Percentiles rank a stretch among this genome's conserved stretches.
phyloP scores from a whole-genome alignment of 164 flowering plant genomes.

The Tetrastigma voinierianum region DNA sequence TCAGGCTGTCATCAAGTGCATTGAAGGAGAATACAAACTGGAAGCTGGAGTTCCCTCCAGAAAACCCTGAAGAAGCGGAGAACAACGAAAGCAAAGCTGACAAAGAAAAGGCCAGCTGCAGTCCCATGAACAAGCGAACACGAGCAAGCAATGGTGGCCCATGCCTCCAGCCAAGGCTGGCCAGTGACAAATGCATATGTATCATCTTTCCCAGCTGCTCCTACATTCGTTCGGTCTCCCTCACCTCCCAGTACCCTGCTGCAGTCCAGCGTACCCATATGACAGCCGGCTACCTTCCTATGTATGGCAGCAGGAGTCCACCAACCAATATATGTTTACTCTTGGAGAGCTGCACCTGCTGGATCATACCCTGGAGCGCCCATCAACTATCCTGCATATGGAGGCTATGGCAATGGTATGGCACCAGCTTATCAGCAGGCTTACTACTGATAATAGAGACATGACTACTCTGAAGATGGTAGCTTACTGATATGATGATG shows the following conservation, averaged over 20 bases:
- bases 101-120: slow-evolving; percentile 72
- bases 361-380: slow-evolving; percentile 56
- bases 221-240: slow-evolving; percentile 65
- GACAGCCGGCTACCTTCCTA: slow-evolving; percentile 45
- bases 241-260: slow-evolving; percentile 58
- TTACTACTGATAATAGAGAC: slow-evolving; percentile 59
- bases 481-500: slow-evolving; percentile 41
- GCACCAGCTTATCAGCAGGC: slow-evolving; percentile 63
- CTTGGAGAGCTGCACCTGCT: slow-evolving; percentile 48
- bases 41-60: slow-evolving; percentile 88
- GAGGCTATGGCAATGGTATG: slow-evolving; percentile 42
- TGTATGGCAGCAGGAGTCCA: slow-evolving; percentile 77
- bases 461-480: slow-evolving; percentile 38
- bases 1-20: slow-evolving; percentile 87
- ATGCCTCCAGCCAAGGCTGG: slow-evolving; percentile 99
- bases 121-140: slow-evolving; percentile 88
- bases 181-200: slow-evolving; percentile 87
- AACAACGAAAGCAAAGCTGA: slow-evolving; percentile 76
- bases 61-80: slow-evolving; percentile 80
- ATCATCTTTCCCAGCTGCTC: slow-evolving; percentile 80
- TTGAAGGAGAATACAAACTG: slow-evolving; percentile 93
- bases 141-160: slow-evolving; percentile 79
- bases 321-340: slow-evolving; percentile 49
- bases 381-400: slow-evolving; percentile 49
- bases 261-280: slow-evolving; percentile 46